Percentiles rank a stretch among this genome's conserved stretches.
Conservation (phyloP, 441 rosid species). For the Populus trichocarpa region DNA sequence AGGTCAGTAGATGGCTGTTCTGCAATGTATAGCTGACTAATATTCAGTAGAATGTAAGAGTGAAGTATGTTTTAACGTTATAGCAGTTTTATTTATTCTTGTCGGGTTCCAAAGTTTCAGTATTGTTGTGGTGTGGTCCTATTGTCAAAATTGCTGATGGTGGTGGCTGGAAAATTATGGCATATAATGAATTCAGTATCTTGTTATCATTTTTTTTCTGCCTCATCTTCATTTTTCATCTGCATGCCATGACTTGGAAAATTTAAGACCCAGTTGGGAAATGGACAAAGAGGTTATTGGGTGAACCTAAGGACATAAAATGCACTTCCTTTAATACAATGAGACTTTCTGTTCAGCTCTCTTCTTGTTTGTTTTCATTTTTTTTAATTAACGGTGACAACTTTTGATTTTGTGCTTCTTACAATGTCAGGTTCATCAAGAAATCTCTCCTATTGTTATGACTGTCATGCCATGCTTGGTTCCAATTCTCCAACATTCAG, state of each 20-base stretch:
- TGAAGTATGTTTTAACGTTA: neutral
- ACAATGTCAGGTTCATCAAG: constrained; percentile 75
- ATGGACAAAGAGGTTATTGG: neutral
- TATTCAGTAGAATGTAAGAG: neutral
- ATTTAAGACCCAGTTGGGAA: neutral
- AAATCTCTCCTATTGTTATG: constrained; percentile 87
- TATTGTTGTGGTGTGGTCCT: neutral
- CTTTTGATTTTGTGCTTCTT: neutral
- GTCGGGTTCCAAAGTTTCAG: neutral
- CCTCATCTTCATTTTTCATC: neutral
- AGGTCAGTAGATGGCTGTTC: constrained; percentile 39
- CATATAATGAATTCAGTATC: neutral
- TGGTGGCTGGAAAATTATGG: neutral
- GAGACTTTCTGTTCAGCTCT: neutral
- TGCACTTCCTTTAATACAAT: neutral
- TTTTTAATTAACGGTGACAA: neutral
- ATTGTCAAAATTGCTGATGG: neutral
- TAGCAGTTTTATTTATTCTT: neutral
- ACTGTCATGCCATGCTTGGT: constrained; percentile 70
- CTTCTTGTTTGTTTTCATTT: neutral
- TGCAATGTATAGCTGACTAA: neutral
- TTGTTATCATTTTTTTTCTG: neutral
- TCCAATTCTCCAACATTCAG: constrained; percentile 78
- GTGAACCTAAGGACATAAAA: neutral
- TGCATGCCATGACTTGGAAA: neutral